These are phyloP conservation scores for Colletotrichum salicis DNA, from an alignment of 2,329 filamentous ascomycete genomes.

Conservation along the genomic window DNA sequence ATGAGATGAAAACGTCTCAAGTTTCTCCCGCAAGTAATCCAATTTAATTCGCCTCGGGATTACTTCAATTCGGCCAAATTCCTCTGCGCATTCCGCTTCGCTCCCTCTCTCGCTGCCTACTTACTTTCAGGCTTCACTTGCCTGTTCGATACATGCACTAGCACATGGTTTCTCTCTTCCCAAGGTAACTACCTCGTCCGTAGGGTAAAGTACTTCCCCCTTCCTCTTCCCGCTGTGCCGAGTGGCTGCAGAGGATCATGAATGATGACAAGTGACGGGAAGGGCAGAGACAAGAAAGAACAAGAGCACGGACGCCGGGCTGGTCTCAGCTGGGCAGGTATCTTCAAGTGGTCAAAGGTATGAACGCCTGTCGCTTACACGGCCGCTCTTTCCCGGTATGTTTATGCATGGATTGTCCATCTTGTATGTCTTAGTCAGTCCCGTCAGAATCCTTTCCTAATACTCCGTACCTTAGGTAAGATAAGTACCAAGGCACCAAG, in stretches of 20 bases:
- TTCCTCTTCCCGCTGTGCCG: background rate
- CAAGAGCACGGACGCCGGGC: constrained; percentile 1
- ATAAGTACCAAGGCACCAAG: background rate
- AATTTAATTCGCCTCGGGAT: background rate
- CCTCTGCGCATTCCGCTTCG: background rate
- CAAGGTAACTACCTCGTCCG: no score
- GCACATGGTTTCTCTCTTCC: background rate
- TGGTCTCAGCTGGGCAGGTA: constrained; percentile 6
- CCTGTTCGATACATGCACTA: background rate
- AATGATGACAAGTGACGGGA: no score
- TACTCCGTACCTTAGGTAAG: no score
- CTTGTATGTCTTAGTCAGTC: background rate
- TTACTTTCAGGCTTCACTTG: background rate
- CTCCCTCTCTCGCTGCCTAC: background rate
- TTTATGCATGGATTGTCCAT: constrained; percentile 8
- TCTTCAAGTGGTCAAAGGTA: constrained; percentile 16
- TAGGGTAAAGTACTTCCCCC: background rate
- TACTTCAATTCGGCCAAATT: background rate
- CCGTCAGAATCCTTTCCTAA: background rate
- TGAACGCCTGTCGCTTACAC: background rate
- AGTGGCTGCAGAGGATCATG: constrained; percentile 7
- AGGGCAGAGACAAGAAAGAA: background rate
- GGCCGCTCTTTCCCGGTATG: background rate
- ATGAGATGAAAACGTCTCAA: constrained; percentile 1
- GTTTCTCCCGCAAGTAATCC: background rate